Conservation (phyloP, 768 basidiomycete genomes). For the Rhodocollybia butyracea region DNA sequence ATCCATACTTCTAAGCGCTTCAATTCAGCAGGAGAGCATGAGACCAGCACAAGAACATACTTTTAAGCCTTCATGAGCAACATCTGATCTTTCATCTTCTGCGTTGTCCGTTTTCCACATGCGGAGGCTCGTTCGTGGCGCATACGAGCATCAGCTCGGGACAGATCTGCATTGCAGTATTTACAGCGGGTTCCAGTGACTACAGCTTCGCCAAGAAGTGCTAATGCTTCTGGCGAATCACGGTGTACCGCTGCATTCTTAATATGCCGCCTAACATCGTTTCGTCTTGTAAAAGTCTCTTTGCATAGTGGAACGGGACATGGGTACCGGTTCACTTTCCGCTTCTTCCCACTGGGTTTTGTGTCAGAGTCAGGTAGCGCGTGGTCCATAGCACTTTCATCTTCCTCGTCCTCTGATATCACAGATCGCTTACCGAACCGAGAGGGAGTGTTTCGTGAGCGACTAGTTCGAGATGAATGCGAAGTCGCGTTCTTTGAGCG, state of each 20-base stretch:
- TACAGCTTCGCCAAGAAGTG: slow-evolving; percentile 1
- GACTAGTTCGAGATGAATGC: neutral
- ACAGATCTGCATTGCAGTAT: slow-evolving; percentile 13
- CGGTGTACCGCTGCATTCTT: slow-evolving; percentile 13
- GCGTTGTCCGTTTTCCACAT: slow-evolving; percentile 13
- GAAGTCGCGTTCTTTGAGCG: neutral
- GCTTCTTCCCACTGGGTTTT: slow-evolving; percentile 10
- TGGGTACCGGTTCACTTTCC: slow-evolving; percentile 12
- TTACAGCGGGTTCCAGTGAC: slow-evolving; percentile 10
- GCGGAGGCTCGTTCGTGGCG: slow-evolving; percentile 15
- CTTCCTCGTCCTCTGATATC: slow-evolving; percentile 1
- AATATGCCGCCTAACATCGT: slow-evolving; percentile 12
- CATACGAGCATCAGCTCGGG: slow-evolving; percentile 13
- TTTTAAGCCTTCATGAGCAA: slow-evolving; percentile 5
- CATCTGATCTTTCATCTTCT: slow-evolving; percentile 12
- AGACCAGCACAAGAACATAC: neutral
- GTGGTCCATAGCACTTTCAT: neutral
- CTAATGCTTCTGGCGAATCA: slow-evolving; percentile 9
- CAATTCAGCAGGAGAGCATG: no score
- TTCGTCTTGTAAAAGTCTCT: slow-evolving; percentile 15
- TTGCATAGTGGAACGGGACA: slow-evolving; percentile 12
- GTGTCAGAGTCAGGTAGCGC: neutral
- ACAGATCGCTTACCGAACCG: slow-evolving; percentile 1
- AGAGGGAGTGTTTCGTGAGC: neutral
- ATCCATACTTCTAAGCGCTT: no score